phyloP scores from a whole-genome alignment of 345 rosid genomes.

The Eucalyptus tenuipes region DNA sequence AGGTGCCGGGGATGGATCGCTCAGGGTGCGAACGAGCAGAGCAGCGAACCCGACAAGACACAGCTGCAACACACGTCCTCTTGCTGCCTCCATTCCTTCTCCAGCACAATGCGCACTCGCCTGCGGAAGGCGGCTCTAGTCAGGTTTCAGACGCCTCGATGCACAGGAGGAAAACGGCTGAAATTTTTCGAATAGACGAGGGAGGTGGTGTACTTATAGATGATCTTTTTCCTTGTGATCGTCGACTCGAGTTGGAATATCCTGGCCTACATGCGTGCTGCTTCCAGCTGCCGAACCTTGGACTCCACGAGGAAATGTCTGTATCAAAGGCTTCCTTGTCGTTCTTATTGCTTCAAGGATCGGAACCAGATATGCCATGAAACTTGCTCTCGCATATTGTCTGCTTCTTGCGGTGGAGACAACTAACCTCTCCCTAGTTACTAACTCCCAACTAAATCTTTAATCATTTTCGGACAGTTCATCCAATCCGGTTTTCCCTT shows the following conservation, averaged over 20 bases:
- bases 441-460: background rate
- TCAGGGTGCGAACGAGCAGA: background rate
- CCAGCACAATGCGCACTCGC: background rate
- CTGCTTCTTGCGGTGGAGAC: background rate
- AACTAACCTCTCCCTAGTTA: background rate
- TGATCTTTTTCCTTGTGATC: background rate
- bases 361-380: background rate
- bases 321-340: background rate
- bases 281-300: conserved; percentile 2
- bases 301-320: background rate
- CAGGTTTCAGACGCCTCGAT: background rate
- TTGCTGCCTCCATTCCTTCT: background rate
- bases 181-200: conserved; percentile 2
- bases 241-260: background rate
- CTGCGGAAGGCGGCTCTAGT: background rate
- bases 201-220: conserved; percentile 2
- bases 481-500: background rate
- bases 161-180: background rate
- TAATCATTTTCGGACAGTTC: background rate
- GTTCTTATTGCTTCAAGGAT: background rate
- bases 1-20: background rate
- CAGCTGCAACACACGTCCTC: background rate
- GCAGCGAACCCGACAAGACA: background rate
- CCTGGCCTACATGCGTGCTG: background rate
- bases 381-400: background rate